Conservation (phyloP, 805 yeast species). For the Phaffomyces opuntiae region DNA sequence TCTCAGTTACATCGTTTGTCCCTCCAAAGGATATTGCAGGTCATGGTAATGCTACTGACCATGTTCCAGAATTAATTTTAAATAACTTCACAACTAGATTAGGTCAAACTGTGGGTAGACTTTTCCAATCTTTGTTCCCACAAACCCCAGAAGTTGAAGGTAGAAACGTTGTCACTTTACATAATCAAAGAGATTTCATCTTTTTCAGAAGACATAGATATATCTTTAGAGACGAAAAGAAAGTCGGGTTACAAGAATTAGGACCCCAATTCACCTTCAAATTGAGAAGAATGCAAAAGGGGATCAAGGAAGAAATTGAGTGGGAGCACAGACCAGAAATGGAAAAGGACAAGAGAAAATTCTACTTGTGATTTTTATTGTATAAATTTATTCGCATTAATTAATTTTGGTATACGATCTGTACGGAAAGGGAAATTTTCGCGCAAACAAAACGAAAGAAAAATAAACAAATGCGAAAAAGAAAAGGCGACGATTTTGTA, state of each 20-base stretch:
- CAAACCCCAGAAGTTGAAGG: slow-evolving; percentile 92
- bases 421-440: slow-evolving; percentile 4
- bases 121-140: slow-evolving; percentile 90
- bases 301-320: slow-evolving; percentile 83
- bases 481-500: neutral
- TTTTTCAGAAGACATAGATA: slow-evolving; percentile 95
- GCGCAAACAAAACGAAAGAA: neutral
- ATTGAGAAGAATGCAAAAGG: slow-evolving; percentile 83
- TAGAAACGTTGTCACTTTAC: slow-evolving; percentile 90
- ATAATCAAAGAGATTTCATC: slow-evolving; percentile 92
- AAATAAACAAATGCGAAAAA: slow-evolving; percentile 1
- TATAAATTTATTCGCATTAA: neutral
- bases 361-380: slow-evolving; percentile 47
- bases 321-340: slow-evolving; percentile 96
- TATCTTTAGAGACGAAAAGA: slow-evolving; percentile 80
- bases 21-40: slow-evolving; percentile 74
- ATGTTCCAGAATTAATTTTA: slow-evolving; percentile 84
- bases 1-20: slow-evolving; percentile 69
- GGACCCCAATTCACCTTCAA: slow-evolving; percentile 96
- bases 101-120: slow-evolving; percentile 87
- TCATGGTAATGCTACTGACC: slow-evolving; percentile 87
- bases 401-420: neutral
- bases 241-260: slow-evolving; percentile 89
- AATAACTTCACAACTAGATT: slow-evolving; percentile 90
- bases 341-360: slow-evolving; percentile 94